Conservation (phyloP, 139 green algal genomes). For the Picochlorum sp. region DNA sequence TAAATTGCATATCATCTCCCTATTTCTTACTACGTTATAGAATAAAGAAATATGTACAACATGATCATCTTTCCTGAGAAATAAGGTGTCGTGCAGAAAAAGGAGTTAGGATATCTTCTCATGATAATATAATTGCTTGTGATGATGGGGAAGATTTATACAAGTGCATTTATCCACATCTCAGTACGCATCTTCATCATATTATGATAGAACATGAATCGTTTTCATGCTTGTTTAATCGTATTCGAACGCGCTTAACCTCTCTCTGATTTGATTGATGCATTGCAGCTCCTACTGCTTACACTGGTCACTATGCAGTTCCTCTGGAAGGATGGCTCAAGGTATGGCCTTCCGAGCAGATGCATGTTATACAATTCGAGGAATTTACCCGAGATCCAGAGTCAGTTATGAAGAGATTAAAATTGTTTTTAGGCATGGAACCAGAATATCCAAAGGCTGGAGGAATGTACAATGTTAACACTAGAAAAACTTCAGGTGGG, state of each 20-base stretch:
- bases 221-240: too few species aligned
- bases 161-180: neutral
- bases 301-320: neutral
- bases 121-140: neutral
- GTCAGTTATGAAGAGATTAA: neutral
- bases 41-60: too few species aligned
- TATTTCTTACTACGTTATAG: neutral
- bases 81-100: too few species aligned
- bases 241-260: too few species aligned
- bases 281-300: neutral
- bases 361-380: conserved; percentile 8
- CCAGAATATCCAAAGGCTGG: neutral
- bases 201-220: too few species aligned
- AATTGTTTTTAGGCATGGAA: conserved; percentile 11
- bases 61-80: too few species aligned
- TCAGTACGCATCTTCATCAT: too few species aligned
- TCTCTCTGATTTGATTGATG: too few species aligned
- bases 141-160: neutral
- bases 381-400: neutral
- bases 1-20: neutral
- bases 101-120: neutral
- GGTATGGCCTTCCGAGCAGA: neutral
- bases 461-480: conserved; percentile 5
- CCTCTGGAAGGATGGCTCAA: conserved; percentile 5
- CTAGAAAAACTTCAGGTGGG: neutral